phyloP scores from a whole-genome alignment of 805 yeast genomes.

The Sugiyamaella floridensis region DNA sequence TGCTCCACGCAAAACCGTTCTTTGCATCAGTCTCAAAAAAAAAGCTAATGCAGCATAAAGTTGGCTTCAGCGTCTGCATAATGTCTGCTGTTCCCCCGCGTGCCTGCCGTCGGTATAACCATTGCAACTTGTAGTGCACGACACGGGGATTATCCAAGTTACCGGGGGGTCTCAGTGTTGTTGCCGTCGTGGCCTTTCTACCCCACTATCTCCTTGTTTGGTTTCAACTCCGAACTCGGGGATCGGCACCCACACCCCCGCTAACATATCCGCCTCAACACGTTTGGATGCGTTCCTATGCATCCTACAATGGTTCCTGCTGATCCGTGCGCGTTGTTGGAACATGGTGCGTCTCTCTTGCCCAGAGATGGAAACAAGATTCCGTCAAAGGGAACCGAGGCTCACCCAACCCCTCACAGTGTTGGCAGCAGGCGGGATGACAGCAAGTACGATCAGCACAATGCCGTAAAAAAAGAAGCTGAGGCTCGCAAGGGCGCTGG shows the following conservation, averaged over 20 bases:
- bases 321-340: not conserved
- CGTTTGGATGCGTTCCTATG: not conserved
- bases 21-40: not conserved
- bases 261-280: not conserved
- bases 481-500: constrained; percentile 70
- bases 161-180: no score
- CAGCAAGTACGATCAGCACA: constrained; percentile 59
- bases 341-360: not conserved
- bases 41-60: not conserved
- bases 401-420: constrained; percentile 32
- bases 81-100: not conserved
- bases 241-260: not conserved
- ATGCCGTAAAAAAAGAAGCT: constrained; percentile 70
- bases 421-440: constrained; percentile 50
- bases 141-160: no score
- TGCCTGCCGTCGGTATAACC: not conserved
- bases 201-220: no score
- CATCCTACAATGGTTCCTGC: not conserved
- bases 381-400: constrained; percentile 6
- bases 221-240: no score
- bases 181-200: no score
- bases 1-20: not conserved
- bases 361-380: not conserved
- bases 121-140: no score
- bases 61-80: not conserved